phyloP scores from a whole-genome alignment of 495 filamentous ascomycete species.

The Pseudomonodictys pantanalensis region DNA sequence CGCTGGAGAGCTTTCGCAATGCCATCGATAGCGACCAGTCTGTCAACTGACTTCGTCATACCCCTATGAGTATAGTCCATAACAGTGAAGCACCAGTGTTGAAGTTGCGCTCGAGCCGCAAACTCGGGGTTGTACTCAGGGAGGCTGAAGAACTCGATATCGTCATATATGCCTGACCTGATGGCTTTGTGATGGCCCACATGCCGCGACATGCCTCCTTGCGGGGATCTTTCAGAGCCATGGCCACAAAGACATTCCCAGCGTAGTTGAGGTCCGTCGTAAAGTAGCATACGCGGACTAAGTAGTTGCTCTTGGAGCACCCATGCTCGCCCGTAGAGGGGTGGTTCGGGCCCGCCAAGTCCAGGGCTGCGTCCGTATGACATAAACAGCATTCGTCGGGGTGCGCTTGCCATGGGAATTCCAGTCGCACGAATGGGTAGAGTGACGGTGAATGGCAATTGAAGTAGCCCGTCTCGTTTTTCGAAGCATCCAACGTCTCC shows the following conservation, averaged over 20 bases:
- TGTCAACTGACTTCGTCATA: conserved; percentile 4
- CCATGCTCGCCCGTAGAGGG: conserved; percentile 15
- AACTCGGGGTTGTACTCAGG: not conserved
- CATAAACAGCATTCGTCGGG: not conserved
- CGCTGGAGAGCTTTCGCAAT: conserved; percentile 4
- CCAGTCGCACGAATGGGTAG: not conserved
- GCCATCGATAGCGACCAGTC: conserved; percentile 7
- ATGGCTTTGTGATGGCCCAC: conserved; percentile 1
- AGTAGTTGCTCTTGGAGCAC: conserved; percentile 17
- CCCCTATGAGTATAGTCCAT: conserved; percentile 18
- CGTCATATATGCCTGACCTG: not conserved
- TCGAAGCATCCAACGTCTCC: conserved; percentile 2
- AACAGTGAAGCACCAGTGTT: conserved; percentile 9
- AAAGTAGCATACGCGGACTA: conserved; percentile 15
- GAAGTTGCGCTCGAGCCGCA: not conserved
- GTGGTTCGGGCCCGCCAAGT: not conserved
- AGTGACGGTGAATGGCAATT: not conserved
- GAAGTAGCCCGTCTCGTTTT: conserved; percentile 3
- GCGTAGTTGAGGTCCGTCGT: not conserved
- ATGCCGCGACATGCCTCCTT: conserved; percentile 9
- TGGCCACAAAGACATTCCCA: conserved; percentile 16
- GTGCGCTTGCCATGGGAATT: not conserved
- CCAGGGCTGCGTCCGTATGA: not conserved
- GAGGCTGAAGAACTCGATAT: not conserved
- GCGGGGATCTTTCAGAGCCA: conserved; percentile 5